Evolutionary conservation across 2,329 filamentous ascomycete species (phyloP).

Genomic region (Cercospora brassicicola): DNA sequence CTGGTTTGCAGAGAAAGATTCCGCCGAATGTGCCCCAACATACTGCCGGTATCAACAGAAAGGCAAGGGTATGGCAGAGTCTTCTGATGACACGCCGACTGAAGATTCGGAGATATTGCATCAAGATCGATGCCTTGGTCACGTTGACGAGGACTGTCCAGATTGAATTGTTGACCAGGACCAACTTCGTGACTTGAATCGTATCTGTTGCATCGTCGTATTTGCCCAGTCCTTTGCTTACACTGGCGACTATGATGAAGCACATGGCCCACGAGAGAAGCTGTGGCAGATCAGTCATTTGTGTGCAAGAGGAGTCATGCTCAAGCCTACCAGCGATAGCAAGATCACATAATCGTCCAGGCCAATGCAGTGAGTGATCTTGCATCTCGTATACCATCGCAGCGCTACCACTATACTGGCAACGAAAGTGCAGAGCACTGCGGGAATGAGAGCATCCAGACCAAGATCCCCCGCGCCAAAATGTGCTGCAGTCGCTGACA

Average conservation of each 20-base stretch:
- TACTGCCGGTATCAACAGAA: conserved; percentile 32
- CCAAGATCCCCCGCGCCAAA: conserved; percentile 33
- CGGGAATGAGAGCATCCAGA: conserved; percentile 36
- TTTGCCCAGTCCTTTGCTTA: conserved; percentile 29
- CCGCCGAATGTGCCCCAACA: conserved; percentile 42
- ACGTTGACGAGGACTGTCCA: conserved; percentile 40
- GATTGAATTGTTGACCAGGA: conserved; percentile 38
- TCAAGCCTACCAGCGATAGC: conserved; percentile 36
- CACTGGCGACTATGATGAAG: conserved; percentile 32
- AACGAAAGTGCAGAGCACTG: conserved; percentile 35
- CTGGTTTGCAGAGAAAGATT: conserved; percentile 46
- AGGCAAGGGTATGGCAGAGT: conserved; percentile 43
- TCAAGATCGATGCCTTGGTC: conserved; percentile 51
- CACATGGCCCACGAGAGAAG: conserved; percentile 36
- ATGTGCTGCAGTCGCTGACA: conserved; percentile 20
- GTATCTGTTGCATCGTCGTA: conserved; percentile 24
- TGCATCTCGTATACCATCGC: conserved; percentile 40
- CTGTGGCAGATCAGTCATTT: conserved; percentile 16
- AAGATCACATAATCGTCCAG: conserved; percentile 42
- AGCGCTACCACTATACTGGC: conserved; percentile 37
- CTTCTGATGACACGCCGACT: conserved; percentile 39
- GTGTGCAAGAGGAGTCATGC: background rate
- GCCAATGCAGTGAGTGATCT: conserved; percentile 37
- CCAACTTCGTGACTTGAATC: conserved; percentile 32
- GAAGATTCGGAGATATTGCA: conserved; percentile 53